Conservation (phyloP, 2,329 filamentous ascomycete genomes). For the Neofusicoccum sp. region DNA sequence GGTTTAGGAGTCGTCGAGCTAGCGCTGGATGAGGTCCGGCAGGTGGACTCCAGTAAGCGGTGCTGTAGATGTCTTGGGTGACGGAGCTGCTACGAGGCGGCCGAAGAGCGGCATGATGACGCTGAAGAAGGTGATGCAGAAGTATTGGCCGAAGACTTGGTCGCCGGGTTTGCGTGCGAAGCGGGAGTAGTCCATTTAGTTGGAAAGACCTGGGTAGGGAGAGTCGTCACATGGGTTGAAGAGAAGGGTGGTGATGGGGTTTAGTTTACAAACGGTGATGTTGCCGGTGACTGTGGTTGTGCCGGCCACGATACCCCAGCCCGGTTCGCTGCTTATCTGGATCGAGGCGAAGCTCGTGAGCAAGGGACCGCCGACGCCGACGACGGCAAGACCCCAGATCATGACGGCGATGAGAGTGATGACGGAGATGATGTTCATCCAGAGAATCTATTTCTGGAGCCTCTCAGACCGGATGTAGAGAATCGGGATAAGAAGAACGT, state of each 20-base stretch:
- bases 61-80: conserved; percentile 36
- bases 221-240: neutral
- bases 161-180: conserved; percentile 45
- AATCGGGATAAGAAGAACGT: conserved; percentile 43
- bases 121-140: conserved; percentile 43
- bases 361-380: conserved; percentile 36
- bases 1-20: conserved; percentile 28
- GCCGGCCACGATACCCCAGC: conserved; percentile 39
- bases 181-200: conserved; percentile 43
- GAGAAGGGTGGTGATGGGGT: neutral
- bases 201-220: neutral
- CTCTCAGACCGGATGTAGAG: conserved; percentile 48
- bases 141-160: conserved; percentile 47
- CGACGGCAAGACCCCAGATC: conserved; percentile 39
- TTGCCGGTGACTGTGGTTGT: conserved; percentile 39
- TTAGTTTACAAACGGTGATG: conserved; percentile 4
- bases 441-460: conserved; percentile 37
- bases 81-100: conserved; percentile 38
- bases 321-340: conserved; percentile 29
- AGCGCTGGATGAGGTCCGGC: conserved; percentile 29
- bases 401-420: conserved; percentile 34
- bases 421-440: conserved; percentile 33
- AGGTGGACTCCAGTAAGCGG: conserved; percentile 38
- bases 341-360: conserved; percentile 24
- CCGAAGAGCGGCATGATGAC: conserved; percentile 45